Conservation (phyloP, 1,284 basidiomycete genomes). For the Ganoderma lucidum region DNA sequence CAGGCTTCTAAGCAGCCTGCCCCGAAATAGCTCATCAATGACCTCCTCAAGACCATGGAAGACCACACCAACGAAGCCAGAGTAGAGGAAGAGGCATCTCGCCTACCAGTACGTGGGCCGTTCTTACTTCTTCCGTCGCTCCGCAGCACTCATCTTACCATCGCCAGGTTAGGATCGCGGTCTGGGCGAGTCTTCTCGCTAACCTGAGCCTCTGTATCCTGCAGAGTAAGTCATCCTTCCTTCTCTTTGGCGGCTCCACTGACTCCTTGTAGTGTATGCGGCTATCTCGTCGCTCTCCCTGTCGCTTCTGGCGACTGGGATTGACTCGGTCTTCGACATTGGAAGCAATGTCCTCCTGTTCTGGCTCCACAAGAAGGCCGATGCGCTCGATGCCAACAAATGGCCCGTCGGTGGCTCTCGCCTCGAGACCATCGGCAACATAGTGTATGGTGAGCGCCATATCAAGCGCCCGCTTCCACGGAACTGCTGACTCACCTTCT, state of each 20-base stretch:
- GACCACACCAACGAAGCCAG: constrained; percentile 82
- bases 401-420: constrained; percentile 95
- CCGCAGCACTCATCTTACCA: constrained; percentile 11
- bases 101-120: constrained; percentile 62
- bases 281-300: constrained; percentile 88
- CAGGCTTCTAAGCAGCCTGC: constrained; percentile 6
- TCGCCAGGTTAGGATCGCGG: constrained; percentile 83
- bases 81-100: constrained; percentile 66
- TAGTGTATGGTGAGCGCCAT: constrained; percentile 76
- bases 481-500: constrained; percentile 17
- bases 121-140: constrained; percentile 6
- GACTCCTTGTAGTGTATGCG: constrained; percentile 71
- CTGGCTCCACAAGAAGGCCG: constrained; percentile 82
- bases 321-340: constrained; percentile 92
- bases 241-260: constrained; percentile 2
- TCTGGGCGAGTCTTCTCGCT: constrained; percentile 82
- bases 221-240: constrained; percentile 60
- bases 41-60: constrained; percentile 89
- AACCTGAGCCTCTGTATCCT: constrained; percentile 79
- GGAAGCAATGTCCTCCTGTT: constrained; percentile 90
- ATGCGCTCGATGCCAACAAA: constrained; percentile 77
- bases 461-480: background rate
- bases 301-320: constrained; percentile 89
- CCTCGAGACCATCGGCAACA: constrained; percentile 91
- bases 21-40: constrained; percentile 71